Evolutionary conservation across 2,329 filamentous ascomycete genomes (phyloP), one percentile per base, ranked within the genome.

Genomic region (Alternaria dauci): DNA sequence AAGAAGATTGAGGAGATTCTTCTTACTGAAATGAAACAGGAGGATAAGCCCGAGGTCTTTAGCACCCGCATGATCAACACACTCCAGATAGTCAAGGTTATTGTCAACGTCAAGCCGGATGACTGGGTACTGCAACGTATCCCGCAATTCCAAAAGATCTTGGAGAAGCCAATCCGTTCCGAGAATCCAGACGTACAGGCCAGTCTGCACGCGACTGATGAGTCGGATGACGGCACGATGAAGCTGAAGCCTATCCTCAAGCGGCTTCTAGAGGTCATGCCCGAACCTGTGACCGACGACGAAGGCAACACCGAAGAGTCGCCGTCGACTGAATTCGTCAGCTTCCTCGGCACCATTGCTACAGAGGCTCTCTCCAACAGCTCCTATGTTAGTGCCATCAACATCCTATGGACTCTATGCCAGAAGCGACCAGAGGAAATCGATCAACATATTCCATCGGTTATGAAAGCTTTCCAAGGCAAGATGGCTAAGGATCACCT

Each of bases 401-500:
- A 97, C 75, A 90, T 96, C 25, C 82, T 99, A 16, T 98, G 94
- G 94, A 95, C 93, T 16, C 82, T 99, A 20, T 93, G 93, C 5
- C 88, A 92, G 70, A 90, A 92, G 61, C 94, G 92, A 72, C 92
- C 94, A 1, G 88, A 91, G 14, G 89, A 95, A 65, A 92, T 99
- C 63, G 95, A 99, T 76, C 86, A 92, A 61, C 95, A 99, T 73
- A 93, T 98, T 55, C 83, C 87, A 3, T 88, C 90, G 28, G 84
- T 99, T 43, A 96, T 99, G 91, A 97, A 97, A 78, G 93, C 92
- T 0, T 86, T 99, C 69, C 94, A 96, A 70, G 87, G 88, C 51
- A 97, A 97, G 79, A 87, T 99, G 68, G 94, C 94, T 0, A 91
- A 95, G 69, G 95, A 99, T 66, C 95, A 99, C 78, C 90, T 99